Conservation (phyloP, 495 filamentous ascomycete species). For the Apodospora peruviana region DNA sequence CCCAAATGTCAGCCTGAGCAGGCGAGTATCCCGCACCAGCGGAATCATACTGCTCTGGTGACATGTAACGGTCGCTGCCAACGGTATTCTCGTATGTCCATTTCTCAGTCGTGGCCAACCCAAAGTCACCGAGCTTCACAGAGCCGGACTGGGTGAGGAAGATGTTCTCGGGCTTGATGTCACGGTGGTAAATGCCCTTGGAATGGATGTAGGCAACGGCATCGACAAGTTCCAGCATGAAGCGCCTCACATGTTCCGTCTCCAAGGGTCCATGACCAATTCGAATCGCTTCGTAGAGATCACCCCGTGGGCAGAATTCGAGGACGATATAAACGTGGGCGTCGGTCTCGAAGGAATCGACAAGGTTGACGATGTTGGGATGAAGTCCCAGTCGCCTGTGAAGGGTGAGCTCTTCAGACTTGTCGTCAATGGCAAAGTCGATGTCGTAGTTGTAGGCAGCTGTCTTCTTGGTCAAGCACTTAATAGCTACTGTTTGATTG, state of each 20-base stretch:
- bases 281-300: constrained; percentile 96
- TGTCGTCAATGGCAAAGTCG: constrained; percentile 64
- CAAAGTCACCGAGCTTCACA: constrained; percentile 97
- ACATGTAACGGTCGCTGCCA: constrained; percentile 98
- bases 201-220: constrained; percentile 87
- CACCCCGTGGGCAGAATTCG: constrained; percentile 93
- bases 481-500: constrained; percentile 80
- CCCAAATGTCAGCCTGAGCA: constrained; percentile 92
- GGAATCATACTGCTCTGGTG: constrained; percentile 93
- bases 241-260: constrained; percentile 91
- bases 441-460: constrained; percentile 47
- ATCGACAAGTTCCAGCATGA: constrained; percentile 91
- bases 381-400: constrained; percentile 75
- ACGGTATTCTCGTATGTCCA: constrained; percentile 90
- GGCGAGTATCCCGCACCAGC: constrained; percentile 81
- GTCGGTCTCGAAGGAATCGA: constrained; percentile 88
- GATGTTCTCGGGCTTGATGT: constrained; percentile 99
- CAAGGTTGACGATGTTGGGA: constrained; percentile 87
- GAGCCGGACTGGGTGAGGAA: constrained; percentile 80
- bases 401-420: constrained; percentile 80
- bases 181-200: constrained; percentile 90
- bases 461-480: constrained; percentile 79
- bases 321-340: constrained; percentile 86
- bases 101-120: constrained; percentile 75
- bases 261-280: constrained; percentile 79